Evolutionary conservation across 2,329 filamentous ascomycete species (phyloP).

Genomic region (Colletotrichum noveboracense): DNA sequence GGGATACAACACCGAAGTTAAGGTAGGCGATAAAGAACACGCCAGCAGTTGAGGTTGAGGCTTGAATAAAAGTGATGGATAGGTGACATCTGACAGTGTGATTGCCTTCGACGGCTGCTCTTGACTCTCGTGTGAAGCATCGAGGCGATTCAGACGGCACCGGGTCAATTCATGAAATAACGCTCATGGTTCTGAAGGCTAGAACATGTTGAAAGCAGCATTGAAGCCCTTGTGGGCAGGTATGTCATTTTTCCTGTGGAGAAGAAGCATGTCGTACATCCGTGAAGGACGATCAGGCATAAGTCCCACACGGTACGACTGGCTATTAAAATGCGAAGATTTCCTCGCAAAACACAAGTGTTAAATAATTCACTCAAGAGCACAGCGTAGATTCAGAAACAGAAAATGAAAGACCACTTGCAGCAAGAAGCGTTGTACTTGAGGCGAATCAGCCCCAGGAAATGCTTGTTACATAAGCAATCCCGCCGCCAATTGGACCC

Average conservation of each 20-base stretch:
- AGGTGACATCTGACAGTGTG: background rate
- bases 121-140: background rate
- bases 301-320: fast-evolving
- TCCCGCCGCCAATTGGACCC: background rate
- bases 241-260: background rate
- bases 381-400: background rate
- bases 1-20: fast-evolving
- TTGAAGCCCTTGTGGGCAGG: background rate
- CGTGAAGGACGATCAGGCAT: background rate
- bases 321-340: background rate
- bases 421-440: background rate
- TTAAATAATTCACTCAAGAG: background rate
- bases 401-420: background rate
- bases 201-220: background rate
- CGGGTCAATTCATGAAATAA: background rate
- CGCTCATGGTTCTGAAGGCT: background rate
- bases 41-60: background rate
- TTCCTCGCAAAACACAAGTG: background rate
- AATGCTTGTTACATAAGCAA: constrained; percentile 1
- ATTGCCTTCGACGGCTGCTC: background rate
- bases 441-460: background rate
- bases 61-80: background rate
- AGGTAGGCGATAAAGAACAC: background rate
- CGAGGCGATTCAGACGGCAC: background rate
- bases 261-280: background rate